Conservation (phyloP, 2,329 filamentous ascomycete species). For the Diaporthe longicolla region DNA sequence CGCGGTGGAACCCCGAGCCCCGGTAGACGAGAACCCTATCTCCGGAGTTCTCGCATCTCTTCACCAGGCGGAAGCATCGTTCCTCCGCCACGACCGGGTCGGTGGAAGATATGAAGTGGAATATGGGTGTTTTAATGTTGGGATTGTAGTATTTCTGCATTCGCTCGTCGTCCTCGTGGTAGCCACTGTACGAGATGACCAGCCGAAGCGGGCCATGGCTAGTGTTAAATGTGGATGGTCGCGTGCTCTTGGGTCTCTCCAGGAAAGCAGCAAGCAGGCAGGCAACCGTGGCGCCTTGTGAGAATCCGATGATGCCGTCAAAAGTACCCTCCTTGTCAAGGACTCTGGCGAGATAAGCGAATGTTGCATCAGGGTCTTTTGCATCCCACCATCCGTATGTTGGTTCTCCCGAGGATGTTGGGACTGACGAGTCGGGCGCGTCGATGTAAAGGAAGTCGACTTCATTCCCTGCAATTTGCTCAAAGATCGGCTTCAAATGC, state of each 20-base stretch:
- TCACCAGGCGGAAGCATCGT: constrained; percentile 1
- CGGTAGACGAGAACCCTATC: background rate
- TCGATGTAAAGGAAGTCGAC: background rate
- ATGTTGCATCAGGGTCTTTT: constrained; percentile 9
- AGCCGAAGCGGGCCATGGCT: background rate
- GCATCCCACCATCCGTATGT: constrained; percentile 8
- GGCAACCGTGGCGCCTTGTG: constrained; percentile 69
- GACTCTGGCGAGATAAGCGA: background rate
- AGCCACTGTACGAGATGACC: constrained; percentile 14
- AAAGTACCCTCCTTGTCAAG: constrained; percentile 49
- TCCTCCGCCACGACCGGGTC: constrained; percentile 11
- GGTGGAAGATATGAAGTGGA: constrained; percentile 8
- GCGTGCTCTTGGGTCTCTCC: constrained; percentile 3
- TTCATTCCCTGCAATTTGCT: background rate
- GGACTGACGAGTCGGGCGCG: background rate
- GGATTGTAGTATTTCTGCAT: constrained; percentile 14
- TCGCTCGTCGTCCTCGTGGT: constrained; percentile 8
- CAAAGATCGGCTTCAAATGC: background rate
- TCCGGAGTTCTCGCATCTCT: background rate
- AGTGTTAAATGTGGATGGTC: constrained; percentile 1
- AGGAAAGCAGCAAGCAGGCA: constrained; percentile 5
- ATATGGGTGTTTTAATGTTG: background rate
- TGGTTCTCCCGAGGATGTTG: constrained; percentile 11
- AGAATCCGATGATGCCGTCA: constrained; percentile 72
- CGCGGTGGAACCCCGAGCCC: constrained; percentile 2